Conservation (phyloP, 495 filamentous ascomycete species). For the Lasiosphaeriaceae sp. region DNA sequence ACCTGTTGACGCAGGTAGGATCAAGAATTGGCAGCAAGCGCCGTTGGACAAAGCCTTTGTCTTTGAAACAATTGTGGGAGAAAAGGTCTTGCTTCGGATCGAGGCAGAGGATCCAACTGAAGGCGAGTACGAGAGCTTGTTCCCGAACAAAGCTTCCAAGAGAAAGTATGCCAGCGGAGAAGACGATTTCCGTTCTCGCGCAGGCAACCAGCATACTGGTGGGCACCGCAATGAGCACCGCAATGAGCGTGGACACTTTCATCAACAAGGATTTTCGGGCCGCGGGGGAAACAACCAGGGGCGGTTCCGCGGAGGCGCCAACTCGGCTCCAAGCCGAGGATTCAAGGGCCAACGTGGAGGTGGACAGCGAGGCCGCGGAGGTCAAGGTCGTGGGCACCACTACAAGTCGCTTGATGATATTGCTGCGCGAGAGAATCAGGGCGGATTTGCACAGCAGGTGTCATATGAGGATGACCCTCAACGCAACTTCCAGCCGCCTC, state of each 20-base stretch:
- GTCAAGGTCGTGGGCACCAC: conserved; percentile 32
- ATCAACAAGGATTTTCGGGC: not conserved
- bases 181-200: conserved; percentile 36
- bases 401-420: conserved; percentile 41
- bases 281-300: conserved; percentile 22
- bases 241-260: conserved; percentile 3
- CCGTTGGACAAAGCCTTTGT: conserved; percentile 59
- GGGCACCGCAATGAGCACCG: conserved; percentile 13
- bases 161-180: conserved; percentile 51
- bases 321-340: conserved; percentile 17
- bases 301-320: conserved; percentile 21
- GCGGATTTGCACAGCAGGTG: conserved; percentile 30
- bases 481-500: conserved; percentile 15
- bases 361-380: conserved; percentile 13
- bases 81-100: conserved; percentile 78
- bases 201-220: conserved; percentile 14
- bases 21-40: conserved; percentile 79
- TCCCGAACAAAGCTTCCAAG: conserved; percentile 53
- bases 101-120: conserved; percentile 62
- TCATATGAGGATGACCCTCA: conserved; percentile 38
- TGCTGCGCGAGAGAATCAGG: conserved; percentile 34
- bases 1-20: conserved; percentile 75
- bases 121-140: conserved; percentile 55
- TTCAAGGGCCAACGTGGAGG: conserved; percentile 29
- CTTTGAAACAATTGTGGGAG: conserved; percentile 78